Evolutionary conservation across 768 basidiomycete genomes (phyloP).

Genomic region (Podaxis sp.): DNA sequence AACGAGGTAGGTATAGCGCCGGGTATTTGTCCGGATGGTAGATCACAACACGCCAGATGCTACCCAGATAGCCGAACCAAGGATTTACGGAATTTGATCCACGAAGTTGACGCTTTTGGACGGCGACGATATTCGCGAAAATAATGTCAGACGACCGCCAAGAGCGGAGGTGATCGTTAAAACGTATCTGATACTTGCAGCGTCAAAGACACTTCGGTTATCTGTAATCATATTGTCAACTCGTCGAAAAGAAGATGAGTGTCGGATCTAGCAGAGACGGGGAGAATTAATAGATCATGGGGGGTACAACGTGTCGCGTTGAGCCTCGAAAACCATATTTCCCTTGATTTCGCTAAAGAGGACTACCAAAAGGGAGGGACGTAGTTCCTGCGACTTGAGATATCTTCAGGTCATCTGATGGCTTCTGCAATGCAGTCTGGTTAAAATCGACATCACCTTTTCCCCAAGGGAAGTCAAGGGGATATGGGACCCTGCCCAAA

Average conservation of each 20-base stretch:
- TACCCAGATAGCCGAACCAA: conserved; percentile 8
- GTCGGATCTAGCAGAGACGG: neutral
- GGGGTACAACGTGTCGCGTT: neutral
- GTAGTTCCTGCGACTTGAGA: neutral
- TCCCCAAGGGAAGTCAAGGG: neutral
- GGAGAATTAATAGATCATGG: neutral
- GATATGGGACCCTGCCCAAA: neutral
- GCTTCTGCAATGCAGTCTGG: neutral
- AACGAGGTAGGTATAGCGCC: neutral
- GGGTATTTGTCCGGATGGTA: conserved; percentile 10
- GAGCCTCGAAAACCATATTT: neutral
- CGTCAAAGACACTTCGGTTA: conserved; percentile 4
- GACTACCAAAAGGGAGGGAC: neutral
- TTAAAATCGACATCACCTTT: neutral
- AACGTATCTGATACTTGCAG: neutral
- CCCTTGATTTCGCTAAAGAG: neutral
- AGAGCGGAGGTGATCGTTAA: conserved; percentile 2
- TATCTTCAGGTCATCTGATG: neutral
- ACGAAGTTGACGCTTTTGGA: conserved; percentile 4
- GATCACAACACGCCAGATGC: neutral
- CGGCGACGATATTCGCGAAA: neutral
- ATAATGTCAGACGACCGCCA: conserved; percentile 1
- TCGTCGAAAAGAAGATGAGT: neutral
- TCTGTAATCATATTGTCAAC: neutral
- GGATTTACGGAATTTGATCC: conserved; percentile 8